Evolutionary conservation across 805 yeast genomes (phyloP), one percentile per base, ranked within the genome.

Genomic region (Teunomyces aglyptinius): DNA sequence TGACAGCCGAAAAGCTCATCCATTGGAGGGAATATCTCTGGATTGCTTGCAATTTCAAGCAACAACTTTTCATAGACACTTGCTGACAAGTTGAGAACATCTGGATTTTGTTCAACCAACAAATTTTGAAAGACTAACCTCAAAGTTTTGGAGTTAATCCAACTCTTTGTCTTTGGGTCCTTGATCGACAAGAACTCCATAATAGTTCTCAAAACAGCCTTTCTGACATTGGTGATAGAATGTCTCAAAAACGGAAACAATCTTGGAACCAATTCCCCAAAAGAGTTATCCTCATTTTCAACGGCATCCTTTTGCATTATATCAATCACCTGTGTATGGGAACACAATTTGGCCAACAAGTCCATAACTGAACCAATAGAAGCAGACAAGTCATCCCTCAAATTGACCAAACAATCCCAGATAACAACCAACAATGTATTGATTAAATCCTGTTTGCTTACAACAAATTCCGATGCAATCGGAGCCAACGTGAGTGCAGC

Each of bases 281-380:
- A 87, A 1, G 90, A 79, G 61, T 78, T 78, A 67, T 32, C 63
- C 50, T 41, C 44, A 29, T 45, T 47, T 11, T 68, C 65, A 1
- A 59, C 50, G 3, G 94, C 86, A 50, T 81, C 80, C 18, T 72
- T 68, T 55, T 83, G 85, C 74, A 94, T 79, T 20, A 83, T 76
- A 8, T 81, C 83, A 33, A 91, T 70, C 5, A 91, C 96, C 58
- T 83, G 83, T 2, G 81, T 78, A 64, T 85, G 91, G 5, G 90
- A 80, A 62, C 97, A 94, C 42, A 94, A 72, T 55, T 86, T 88
- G 2, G 97, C 91, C 45, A 94, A 73, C 18, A 94, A 70, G 64
- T 94, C 97, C 97, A 94, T 91, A 1, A 94, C 94, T 2, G 96
- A 86, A 31, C 98, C 97, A 38, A 94, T 89, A 3, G 97, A 86